Base-by-base conservation (phyloP, 2,329 filamentous ascomycete genomes). In the Claviceps sp. region DNA sequence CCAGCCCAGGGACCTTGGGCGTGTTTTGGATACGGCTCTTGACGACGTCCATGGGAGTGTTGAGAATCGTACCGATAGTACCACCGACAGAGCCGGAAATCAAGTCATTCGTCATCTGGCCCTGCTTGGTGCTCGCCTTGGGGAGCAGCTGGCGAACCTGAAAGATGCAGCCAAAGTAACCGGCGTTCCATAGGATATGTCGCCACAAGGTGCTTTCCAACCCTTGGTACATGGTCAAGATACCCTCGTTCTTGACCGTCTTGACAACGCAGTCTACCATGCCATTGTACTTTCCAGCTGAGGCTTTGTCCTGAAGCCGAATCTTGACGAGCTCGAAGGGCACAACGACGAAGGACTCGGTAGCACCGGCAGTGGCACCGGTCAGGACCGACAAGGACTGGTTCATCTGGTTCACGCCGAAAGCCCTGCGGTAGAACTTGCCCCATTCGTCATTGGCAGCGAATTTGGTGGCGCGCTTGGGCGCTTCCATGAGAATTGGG, bases 321-420 rank as follows among this genome's bases (percentile, higher is more conserved):
- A 98, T 98, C 81, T 98, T 98, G 77, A 98, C 85, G 54, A 96
- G 81, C 76, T 96, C 93, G 69, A 98, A 98, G 49, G 93, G 93
- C 36, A 98, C 93, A 55, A 98, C 93, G 59, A 97, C 90, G 67
- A 98, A 93, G 50, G 91, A 78, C 72, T 98, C 93, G 54, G 91
- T 97, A 38, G 91, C 93, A 67, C 93, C 93, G 54, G 93, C 93
- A 24, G 89, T 88, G 37, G 93, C 93, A 61, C 93, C 93, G 4
- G 93, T 98, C 49, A 98, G 80, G 58, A 96, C 81, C 24, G 93
- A 95, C 54, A 98, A 81, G 1, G 82, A 80, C 72, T 98, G 93
- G 65, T 79, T 97, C 84, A 94, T 93, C 74, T 95, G 87, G 52
- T 81, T 70, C 52, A 85, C 77, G 59, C 87, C 89, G 66, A 98